These are phyloP conservation scores for Adansonia digitata DNA, from an alignment of 345 rosid species.

Conservation along the genomic window DNA sequence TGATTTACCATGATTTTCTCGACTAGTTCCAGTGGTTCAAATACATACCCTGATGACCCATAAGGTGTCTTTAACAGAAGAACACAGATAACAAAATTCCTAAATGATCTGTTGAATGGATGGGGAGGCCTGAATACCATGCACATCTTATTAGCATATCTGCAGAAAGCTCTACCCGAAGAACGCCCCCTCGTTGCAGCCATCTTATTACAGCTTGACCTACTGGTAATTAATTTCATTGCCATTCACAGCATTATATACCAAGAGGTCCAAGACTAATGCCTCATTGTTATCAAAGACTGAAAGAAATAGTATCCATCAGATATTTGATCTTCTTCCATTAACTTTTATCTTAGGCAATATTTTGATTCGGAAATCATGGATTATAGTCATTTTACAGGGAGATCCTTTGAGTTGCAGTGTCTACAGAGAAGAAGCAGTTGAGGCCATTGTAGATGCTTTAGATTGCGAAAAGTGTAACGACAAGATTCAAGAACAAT, in stretches of 20 bases:
- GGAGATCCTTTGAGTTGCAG: constrained; percentile 47
- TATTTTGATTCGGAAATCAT: not conserved
- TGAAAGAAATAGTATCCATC: not conserved
- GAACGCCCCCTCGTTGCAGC: constrained; percentile 52
- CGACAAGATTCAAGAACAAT: constrained; percentile 46
- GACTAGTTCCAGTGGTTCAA: not conserved
- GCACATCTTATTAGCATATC: constrained; percentile 47
- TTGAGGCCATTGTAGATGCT: constrained; percentile 40
- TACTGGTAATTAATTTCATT: constrained; percentile 37
- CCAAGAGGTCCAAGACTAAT: not conserved
- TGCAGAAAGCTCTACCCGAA: constrained; percentile 40
- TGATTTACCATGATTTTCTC: not conserved
- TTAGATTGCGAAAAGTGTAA: constrained; percentile 31
- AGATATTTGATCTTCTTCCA: not conserved
- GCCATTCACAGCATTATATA: not conserved
- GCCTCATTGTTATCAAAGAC: not conserved
- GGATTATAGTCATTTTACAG: constrained; percentile 40
- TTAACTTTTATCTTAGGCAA: not conserved
- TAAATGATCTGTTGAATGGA: constrained; percentile 33
- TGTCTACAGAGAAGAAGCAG: constrained; percentile 55
- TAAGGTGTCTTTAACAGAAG: constrained; percentile 30
- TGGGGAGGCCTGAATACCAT: constrained; percentile 46
- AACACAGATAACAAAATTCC: constrained; percentile 29
- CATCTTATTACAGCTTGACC: constrained; percentile 55
- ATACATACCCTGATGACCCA: constrained; percentile 6